phyloP scores from a whole-genome alignment of 805 yeast species.

The Yamadazyma kitorensis region DNA sequence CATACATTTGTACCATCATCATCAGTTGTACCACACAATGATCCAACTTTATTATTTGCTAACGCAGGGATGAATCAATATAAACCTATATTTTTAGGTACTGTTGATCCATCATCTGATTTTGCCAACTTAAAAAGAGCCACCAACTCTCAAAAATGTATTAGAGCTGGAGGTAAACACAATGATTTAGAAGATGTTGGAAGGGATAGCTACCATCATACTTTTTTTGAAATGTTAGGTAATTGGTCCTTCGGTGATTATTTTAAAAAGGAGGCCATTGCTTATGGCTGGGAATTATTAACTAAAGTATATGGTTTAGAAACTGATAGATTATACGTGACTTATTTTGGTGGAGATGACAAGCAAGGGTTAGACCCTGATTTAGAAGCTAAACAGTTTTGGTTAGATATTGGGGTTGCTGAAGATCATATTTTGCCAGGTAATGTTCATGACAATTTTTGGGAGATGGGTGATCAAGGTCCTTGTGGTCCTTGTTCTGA shows the following conservation, averaged over 20 bases:
- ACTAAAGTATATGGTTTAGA: slow-evolving; percentile 82
- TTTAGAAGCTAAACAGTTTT: slow-evolving; percentile 83
- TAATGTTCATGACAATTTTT: slow-evolving; percentile 84
- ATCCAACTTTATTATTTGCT: slow-evolving; percentile 93
- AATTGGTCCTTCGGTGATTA: slow-evolving; percentile 99
- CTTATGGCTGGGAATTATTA: slow-evolving; percentile 86
- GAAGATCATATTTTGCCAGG: slow-evolving; percentile 96
- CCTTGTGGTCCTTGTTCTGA: slow-evolving; percentile 99
- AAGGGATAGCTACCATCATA: slow-evolving; percentile 95
- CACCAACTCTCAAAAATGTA: slow-evolving; percentile 94
- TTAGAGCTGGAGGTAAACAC: slow-evolving; percentile 99
- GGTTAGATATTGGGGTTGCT: slow-evolving; percentile 85
- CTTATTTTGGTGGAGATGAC: slow-evolving; percentile 94
- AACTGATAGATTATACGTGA: slow-evolving; percentile 80
- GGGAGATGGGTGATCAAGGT: slow-evolving; percentile 99
- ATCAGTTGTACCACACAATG: slow-evolving; percentile 95
- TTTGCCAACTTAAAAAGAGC: slow-evolving; percentile 84
- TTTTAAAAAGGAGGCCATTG: slow-evolving; percentile 91
- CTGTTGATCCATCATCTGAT: slow-evolving; percentile 92
- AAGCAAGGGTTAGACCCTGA: slow-evolving; percentile 85
- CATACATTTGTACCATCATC: slow-evolving; percentile 91
- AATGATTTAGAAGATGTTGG: slow-evolving; percentile 98
- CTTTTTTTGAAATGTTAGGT: slow-evolving; percentile 98
- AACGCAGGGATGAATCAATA: slow-evolving; percentile 99
- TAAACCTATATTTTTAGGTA: slow-evolving; percentile 95